phyloP scores from a whole-genome alignment of 2,329 filamentous ascomycete genomes.

The Fusarium metavorans region DNA sequence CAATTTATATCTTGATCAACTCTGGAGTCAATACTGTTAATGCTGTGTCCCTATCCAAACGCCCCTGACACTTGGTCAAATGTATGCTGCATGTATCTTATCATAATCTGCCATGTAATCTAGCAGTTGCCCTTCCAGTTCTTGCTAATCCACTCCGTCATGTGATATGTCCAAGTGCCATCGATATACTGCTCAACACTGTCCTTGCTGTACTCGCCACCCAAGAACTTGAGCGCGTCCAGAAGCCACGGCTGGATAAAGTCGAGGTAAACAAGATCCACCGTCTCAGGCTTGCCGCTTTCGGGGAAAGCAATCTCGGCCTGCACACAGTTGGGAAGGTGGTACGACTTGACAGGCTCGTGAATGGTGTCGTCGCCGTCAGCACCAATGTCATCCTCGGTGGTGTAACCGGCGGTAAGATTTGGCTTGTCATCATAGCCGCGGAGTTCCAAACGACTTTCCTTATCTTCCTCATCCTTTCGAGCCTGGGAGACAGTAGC shows the following conservation, averaged over 20 bases:
- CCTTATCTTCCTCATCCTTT: constrained; percentile 29
- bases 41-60: constrained; percentile 13
- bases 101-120: constrained; percentile 6
- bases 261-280: constrained; percentile 92
- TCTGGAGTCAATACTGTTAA: neutral
- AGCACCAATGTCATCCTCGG: constrained; percentile 81
- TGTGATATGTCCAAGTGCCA: constrained; percentile 66
- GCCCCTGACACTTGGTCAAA: constrained; percentile 5
- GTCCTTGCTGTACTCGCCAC: constrained; percentile 60
- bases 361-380: constrained; percentile 95
- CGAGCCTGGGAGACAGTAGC: constrained; percentile 25
- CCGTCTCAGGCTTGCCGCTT: constrained; percentile 71
- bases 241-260: constrained; percentile 89
- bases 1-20: constrained; percentile 10
- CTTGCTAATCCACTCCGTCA: constrained; percentile 68
- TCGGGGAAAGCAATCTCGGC: constrained; percentile 72
- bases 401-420: constrained; percentile 83
- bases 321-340: constrained; percentile 87
- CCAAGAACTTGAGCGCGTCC: constrained; percentile 74
- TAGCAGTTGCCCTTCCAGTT: constrained; percentile 68
- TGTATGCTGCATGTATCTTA: neutral
- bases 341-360: constrained; percentile 77
- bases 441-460: constrained; percentile 50
- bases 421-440: constrained; percentile 50
- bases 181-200: constrained; percentile 66